Evolutionary conservation across 495 filamentous ascomycete genomes (phyloP), one percentile per base, ranked within the genome.

Genomic region (Amphirosellinia nigrospora): DNA sequence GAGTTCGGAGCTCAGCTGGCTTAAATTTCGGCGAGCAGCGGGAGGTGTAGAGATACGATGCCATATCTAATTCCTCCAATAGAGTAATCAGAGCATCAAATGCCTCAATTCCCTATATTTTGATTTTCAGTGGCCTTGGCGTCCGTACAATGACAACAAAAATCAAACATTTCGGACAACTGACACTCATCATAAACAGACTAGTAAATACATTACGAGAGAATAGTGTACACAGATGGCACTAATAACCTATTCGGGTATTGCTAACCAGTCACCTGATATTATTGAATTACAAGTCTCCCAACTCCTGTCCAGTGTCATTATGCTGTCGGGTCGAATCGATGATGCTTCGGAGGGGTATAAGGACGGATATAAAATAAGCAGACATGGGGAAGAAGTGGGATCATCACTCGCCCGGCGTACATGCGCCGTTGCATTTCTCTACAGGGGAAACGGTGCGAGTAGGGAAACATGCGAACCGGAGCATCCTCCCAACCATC

Each of bases 1-100:
- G 66, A 69, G 56, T 58, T 69, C 55, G 65, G 65, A 68, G 65
- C 65, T 41, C 39, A 19, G 60, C 9, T n/a, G 9, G 58, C 58
- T 61, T 15, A 21, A 28, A 26, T 21, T 61, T 41, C 58, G 36
- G 36, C 11, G 58, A 41, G 36, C 21, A 26, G n/a, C 56, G 36
- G 30, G 28, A 58, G 7, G n/a, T 58, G 9, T 21, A 38, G 3
- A 6, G 36, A 2, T 10, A 19, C 50, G 1, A 58, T 34, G 6
- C 52, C 34, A n/a, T 34, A 52, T 52, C 48, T 52, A 23, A 50
- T 11, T 50, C 21, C 21, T 50, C 21, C 21, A 26, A 50, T 50
- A 50, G 21, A 50, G n/a, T n/a, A n/a, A n/a, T n/a, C n/a, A n/a
- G n/a, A n/a, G n/a, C n/a, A n/a, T n/a, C n/a, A n/a, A n/a, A n/a